phyloP scores from a whole-genome alignment of 441 rosid genomes.

The California macrophylla region DNA sequence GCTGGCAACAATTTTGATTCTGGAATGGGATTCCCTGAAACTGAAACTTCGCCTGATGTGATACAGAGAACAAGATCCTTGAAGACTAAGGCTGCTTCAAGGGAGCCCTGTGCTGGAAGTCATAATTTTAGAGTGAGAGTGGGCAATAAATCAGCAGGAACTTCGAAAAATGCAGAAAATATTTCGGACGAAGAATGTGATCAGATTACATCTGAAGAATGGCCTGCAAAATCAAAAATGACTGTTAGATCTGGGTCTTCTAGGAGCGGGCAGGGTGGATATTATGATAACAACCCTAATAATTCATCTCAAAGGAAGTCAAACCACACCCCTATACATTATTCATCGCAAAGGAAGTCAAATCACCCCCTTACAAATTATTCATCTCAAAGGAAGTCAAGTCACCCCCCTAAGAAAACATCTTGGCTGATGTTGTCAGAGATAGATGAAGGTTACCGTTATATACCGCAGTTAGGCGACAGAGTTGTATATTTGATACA shows the following conservation, averaged over 20 bases:
- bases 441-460: constrained; percentile 58
- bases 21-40: constrained; percentile 26
- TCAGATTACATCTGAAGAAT: constrained; percentile 35
- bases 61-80: constrained; percentile 56
- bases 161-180: constrained; percentile 29
- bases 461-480: constrained; percentile 68
- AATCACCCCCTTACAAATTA: constrained; percentile 8
- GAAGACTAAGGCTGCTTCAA: constrained; percentile 47
- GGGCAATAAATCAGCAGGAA: constrained; percentile 35
- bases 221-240: constrained; percentile 37
- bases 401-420: constrained; percentile 24
- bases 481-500: constrained; percentile 65
- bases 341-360: not conserved
- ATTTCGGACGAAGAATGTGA: constrained; percentile 25
- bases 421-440: constrained; percentile 66
- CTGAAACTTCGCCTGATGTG: constrained; percentile 33
- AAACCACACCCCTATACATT: constrained; percentile 5
- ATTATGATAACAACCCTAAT: constrained; percentile 21
- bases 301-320: constrained; percentile 21
- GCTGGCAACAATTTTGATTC: constrained; percentile 25
- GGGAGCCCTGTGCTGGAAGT: constrained; percentile 29
- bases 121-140: constrained; percentile 27
- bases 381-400: not conserved
- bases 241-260: constrained; percentile 35
- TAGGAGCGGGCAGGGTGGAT: constrained; percentile 23